Evolutionary conservation across 2,329 filamentous ascomycete genomes (phyloP).

Genomic region (Verticillium nubilum): DNA sequence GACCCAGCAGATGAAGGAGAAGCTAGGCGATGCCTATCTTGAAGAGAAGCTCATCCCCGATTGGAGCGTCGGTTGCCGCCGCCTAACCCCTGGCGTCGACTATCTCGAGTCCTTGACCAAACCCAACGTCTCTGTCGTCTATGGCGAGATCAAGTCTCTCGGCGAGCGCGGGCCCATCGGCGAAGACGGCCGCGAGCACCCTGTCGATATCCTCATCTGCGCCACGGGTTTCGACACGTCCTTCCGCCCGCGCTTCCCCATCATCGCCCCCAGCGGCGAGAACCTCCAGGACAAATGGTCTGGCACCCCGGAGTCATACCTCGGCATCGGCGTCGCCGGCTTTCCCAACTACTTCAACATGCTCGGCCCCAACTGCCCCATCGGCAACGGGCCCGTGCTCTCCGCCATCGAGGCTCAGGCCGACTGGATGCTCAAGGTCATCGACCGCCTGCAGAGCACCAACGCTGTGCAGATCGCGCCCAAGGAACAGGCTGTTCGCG

Average conservation of each 20-base stretch:
- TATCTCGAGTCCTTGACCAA: slow-evolving; percentile 18
- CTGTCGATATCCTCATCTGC: slow-evolving; percentile 18
- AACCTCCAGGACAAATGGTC: slow-evolving; percentile 23
- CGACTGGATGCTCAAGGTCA: slow-evolving; percentile 43
- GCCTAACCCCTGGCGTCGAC: slow-evolving; percentile 15
- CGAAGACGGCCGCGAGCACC: slow-evolving; percentile 18
- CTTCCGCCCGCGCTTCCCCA: slow-evolving; percentile 30
- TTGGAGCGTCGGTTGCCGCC: slow-evolving; percentile 16
- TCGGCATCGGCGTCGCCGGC: slow-evolving; percentile 20
- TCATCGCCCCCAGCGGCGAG: slow-evolving; percentile 34
- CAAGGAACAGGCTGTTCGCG: slow-evolving; percentile 38
- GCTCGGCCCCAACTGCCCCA: slow-evolving; percentile 32
- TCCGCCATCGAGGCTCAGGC: slow-evolving; percentile 39
- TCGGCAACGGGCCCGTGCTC: slow-evolving; percentile 32
- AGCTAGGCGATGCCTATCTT: slow-evolving; percentile 22
- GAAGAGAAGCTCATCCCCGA: slow-evolving; percentile 14
- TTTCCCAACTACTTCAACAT: slow-evolving; percentile 26
- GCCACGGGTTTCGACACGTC: slow-evolving; percentile 19
- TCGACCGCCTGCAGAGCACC: slow-evolving; percentile 43
- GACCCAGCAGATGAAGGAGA: slow-evolving; percentile 30
- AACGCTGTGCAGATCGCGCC: slow-evolving; percentile 38
- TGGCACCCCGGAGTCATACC: slow-evolving; percentile 20
- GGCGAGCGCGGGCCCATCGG: slow-evolving; percentile 20
- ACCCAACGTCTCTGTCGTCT: slow-evolving; percentile 26
- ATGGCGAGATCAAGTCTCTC: slow-evolving; percentile 24